Percentiles rank a stretch among this genome's conserved stretches.
These are phyloP conservation scores for Sequoia sempervirens DNA, from an alignment of 75 land plant genomes.

Conservation along the genomic window DNA sequence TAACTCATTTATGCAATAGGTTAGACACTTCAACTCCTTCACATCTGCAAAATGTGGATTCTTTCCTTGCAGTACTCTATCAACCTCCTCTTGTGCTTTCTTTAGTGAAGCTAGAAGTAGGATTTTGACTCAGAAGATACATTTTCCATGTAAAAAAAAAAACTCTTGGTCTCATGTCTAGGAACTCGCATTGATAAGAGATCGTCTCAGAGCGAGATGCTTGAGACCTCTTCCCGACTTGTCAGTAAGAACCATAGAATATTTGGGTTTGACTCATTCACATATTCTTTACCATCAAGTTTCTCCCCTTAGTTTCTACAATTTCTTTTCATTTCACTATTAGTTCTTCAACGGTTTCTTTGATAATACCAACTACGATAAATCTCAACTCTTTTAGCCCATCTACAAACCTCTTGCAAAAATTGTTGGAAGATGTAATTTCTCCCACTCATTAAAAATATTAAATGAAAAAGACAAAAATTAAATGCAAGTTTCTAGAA, in stretches of 20 bases:
- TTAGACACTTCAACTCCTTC: conserved; percentile 78
- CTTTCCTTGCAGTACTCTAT: conserved; percentile 68
- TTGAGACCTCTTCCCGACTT: conserved; percentile 69
- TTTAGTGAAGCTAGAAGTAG: conserved; percentile 28
- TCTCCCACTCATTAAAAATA: no score
- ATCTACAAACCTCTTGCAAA: no score
- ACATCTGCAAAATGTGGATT: conserved; percentile 63
- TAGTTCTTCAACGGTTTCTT: conserved; percentile 79
- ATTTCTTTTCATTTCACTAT: conserved; percentile 79
- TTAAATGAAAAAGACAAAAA: no score
- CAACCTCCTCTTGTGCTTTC: conserved; percentile 85
- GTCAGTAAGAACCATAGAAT: conserved; percentile 93
- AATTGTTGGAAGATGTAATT: no score
- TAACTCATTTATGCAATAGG: conserved; percentile 88
- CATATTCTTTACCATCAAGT: conserved; percentile 78
- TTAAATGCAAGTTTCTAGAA: no score
- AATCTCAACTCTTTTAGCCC: no score
- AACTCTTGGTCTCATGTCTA: conserved; percentile 92
- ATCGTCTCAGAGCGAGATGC: conserved; percentile 34
- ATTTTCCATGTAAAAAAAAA: conserved; percentile 95
- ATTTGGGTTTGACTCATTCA: conserved; percentile 92
- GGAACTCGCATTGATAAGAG: conserved; percentile 95
- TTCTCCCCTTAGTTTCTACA: conserved; percentile 79
- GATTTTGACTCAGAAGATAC: conserved; percentile 62
- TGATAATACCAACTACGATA: conserved; percentile 68